Conservation (phyloP, 768 basidiomycete species). For the Mycena leptocephala region DNA sequence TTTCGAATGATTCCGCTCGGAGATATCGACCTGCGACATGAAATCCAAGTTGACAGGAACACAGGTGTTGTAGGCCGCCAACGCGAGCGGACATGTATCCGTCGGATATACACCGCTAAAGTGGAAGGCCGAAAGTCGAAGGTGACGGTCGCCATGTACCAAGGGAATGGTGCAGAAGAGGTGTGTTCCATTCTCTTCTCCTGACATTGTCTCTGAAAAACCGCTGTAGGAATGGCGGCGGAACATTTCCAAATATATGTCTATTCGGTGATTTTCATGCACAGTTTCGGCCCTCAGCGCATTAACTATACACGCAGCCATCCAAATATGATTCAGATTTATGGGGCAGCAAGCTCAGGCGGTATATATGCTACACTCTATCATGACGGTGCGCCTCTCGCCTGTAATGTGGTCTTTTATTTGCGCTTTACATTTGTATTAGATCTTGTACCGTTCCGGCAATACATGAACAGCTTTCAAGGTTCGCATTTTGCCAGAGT, state of each 20-base stretch:
- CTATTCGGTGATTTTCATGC: not conserved
- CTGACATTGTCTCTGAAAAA: not conserved
- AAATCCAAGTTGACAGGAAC: not conserved
- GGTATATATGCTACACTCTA: not conserved
- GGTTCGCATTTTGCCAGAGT: not conserved
- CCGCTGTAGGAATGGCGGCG: not conserved
- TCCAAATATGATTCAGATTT: too few species aligned
- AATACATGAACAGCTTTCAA: too few species aligned
- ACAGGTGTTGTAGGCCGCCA: not conserved
- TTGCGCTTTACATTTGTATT: not conserved
- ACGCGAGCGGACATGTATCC: not conserved
- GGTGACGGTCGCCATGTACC: not conserved
- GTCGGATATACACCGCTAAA: constrained; percentile 7
- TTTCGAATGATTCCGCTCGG: not conserved
- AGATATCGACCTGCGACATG: not conserved
- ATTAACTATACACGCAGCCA: not conserved
- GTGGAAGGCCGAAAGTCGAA: not conserved
- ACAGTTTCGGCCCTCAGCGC: not conserved
- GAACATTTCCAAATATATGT: not conserved
- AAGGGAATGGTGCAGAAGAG: not conserved
- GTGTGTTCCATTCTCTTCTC: not conserved
- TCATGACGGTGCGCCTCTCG: not conserved
- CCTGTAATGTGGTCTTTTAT: not conserved
- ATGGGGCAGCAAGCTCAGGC: not conserved
- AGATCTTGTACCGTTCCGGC: not conserved